phyloP scores from a whole-genome alignment of 148 eudicot genomes.

The Bassia scoparia region DNA sequence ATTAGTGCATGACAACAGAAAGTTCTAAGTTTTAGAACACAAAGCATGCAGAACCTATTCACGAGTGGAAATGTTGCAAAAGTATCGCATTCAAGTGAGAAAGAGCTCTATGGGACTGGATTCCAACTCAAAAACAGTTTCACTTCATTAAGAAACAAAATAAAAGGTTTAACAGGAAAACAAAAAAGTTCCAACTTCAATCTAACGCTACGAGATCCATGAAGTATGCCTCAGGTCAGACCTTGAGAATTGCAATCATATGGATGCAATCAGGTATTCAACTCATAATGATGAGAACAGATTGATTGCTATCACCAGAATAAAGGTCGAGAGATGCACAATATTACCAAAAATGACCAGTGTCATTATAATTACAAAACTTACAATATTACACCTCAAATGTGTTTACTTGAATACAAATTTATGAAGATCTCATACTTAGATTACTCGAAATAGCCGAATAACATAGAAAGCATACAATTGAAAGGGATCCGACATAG shows the following conservation, averaged over 20 bases:
- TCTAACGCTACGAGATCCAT: background rate
- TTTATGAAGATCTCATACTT: conserved; percentile 20
- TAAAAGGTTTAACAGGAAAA: no score
- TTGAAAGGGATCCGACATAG: conserved; percentile 22
- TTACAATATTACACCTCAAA: conserved; percentile 21
- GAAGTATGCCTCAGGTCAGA: background rate
- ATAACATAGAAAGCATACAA: conserved; percentile 17
- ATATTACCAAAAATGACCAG: conserved; percentile 9
- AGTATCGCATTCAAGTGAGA: no score
- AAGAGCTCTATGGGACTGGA: no score
- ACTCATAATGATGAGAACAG: background rate
- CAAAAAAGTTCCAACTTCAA: no score
- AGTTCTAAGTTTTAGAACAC: no score
- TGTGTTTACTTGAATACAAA: conserved; percentile 16
- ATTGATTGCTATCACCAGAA: background rate
- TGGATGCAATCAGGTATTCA: background rate
- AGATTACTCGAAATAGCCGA: conserved; percentile 15
- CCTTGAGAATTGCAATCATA: background rate
- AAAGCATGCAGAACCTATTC: no score
- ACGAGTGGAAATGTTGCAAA: no score
- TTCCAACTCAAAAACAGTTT: no score
- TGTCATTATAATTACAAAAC: conserved; percentile 27
- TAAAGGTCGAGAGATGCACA: background rate
- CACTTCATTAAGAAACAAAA: no score
- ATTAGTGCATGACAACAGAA: no score